A percentile compares a stretch with the other conserved stretches of the same genome.
Evolutionary conservation across 495 filamentous ascomycete species (phyloP).

Genomic region (Halenospora varia): DNA sequence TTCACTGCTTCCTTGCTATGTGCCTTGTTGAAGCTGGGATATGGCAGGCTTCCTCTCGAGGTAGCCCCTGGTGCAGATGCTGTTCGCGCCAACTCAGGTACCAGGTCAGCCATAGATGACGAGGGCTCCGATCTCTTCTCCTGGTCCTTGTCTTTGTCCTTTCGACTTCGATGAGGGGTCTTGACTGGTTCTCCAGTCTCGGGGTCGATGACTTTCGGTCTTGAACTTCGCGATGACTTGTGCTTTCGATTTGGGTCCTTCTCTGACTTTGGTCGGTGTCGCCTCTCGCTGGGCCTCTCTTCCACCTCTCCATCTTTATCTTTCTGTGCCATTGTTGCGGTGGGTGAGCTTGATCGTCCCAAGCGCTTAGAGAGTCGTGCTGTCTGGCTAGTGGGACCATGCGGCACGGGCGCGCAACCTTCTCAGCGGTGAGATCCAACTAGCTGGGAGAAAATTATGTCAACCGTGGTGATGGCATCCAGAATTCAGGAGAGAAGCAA

Average conservation of each 20-base stretch:
- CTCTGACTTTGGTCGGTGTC: conserved; percentile 23
- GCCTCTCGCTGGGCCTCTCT: conserved; percentile 23
- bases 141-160: conserved; percentile 17
- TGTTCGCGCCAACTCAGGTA: conserved; percentile 44
- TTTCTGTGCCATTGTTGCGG: conserved; percentile 19
- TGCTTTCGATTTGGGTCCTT: conserved; percentile 25
- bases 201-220: conserved; percentile 24
- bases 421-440: not conserved
- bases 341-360: conserved; percentile 2
- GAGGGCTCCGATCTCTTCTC: conserved; percentile 15
- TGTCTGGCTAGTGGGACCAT: conserved; percentile 5
- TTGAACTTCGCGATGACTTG: conserved; percentile 23
- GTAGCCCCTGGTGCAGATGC: conserved; percentile 31
- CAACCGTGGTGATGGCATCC: not conserved
- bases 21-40: conserved; percentile 83
- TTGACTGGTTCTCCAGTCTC: conserved; percentile 24
- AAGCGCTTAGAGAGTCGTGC: conserved; percentile 17
- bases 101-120: conserved; percentile 33
- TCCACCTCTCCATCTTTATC: conserved; percentile 20
- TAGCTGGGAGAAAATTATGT: not conserved
- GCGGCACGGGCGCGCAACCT: conserved; percentile 1
- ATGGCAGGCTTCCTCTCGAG: conserved; percentile 61
- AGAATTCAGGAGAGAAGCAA: not conserved
- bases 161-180: conserved; percentile 17
- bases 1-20: conserved; percentile 80